Evolutionary conservation across 2,329 filamentous ascomycete genomes (phyloP).

Genomic region (Waltergamsia citrina): DNA sequence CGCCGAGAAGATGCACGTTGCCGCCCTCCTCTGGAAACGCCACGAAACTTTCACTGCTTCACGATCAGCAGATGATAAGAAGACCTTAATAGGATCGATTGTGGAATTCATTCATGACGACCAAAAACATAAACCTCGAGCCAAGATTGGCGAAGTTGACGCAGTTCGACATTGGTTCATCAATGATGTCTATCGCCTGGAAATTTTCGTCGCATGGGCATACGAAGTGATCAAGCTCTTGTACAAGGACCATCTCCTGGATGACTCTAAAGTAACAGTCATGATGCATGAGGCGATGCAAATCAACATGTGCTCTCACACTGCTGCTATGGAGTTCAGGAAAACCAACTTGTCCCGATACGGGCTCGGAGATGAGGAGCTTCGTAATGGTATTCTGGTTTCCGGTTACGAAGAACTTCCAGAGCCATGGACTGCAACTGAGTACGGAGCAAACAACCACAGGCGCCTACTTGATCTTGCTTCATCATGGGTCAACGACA

Average conservation of each 20-base stretch:
- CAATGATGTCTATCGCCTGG: constrained; percentile 61
- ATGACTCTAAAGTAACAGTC: constrained; percentile 43
- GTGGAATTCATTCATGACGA: constrained; percentile 68
- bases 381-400: constrained; percentile 55
- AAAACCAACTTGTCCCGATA: constrained; percentile 60
- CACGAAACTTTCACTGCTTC: constrained; percentile 61
- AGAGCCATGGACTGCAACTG: constrained; percentile 77
- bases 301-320: constrained; percentile 48
- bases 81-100: constrained; percentile 64
- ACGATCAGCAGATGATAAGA: constrained; percentile 50
- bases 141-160: constrained; percentile 63
- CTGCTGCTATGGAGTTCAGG: constrained; percentile 61
- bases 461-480: constrained; percentile 51
- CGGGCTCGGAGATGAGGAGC: constrained; percentile 57
- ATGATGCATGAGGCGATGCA: constrained; percentile 59
- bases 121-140: constrained; percentile 59
- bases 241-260: constrained; percentile 50
- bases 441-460: constrained; percentile 50
- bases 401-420: constrained; percentile 60
- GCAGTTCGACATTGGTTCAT: constrained; percentile 81
- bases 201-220: constrained; percentile 70
- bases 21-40: constrained; percentile 67
- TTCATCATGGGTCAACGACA: constrained; percentile 40
- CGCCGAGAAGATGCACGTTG: constrained; percentile 82
- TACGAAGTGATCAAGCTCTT: constrained; percentile 67